Base-by-base conservation (phyloP, 2,329 filamentous ascomycete genomes). In the Cytospora piceicola region DNA sequence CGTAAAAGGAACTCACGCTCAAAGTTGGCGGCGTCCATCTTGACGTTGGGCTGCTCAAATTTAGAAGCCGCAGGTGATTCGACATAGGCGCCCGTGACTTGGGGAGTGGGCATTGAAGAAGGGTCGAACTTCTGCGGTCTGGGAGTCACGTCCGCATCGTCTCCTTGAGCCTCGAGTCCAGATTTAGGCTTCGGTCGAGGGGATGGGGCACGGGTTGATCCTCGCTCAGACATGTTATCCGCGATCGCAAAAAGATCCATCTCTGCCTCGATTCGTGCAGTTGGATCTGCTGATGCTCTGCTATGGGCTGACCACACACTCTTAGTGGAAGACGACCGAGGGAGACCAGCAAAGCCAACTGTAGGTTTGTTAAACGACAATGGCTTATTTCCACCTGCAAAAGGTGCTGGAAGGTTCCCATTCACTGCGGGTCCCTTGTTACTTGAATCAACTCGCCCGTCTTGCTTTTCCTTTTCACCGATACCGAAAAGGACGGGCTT, bases 181-280 rank as follows among this genome's bases (percentile, higher is more conserved):
- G 39, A 58, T 51, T 77, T 77, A 4, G 64, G 73, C 11, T 78
- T 77, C 2, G 76, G 75, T 49, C 71, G 70, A n/a, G 78, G 78
- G 0, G 85, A 87, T 2, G 81, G 78, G 4, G 81, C 84, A 46
- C 82, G 80, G 22, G 82, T 75, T 4, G 85, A 87, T 0, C 84
- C 84, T 53, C 77, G 80, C 70, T 87, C 85, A 1, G 85, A 88
- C 52, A 85, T 79, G 67, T 82, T 84, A 36, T 87, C 84, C 20
- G 75, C 70, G 0, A 80, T 82, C 17, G 83, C 85, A 72, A 88
- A 88, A 11, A 88, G 77, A 58, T 80, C 82, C 75, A 82, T 81
- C 73, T 88, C 85, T 12, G 78, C 82, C 70, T 85, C 80, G 59
- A 87, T 86, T 54, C 85, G 82, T 69, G 84, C 84, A 1, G 80